Percentiles rank a stretch among this genome's conserved stretches.
phyloP scores from a whole-genome alignment of 371 early-diverging fungal species.

The Mortierella sp. region DNA sequence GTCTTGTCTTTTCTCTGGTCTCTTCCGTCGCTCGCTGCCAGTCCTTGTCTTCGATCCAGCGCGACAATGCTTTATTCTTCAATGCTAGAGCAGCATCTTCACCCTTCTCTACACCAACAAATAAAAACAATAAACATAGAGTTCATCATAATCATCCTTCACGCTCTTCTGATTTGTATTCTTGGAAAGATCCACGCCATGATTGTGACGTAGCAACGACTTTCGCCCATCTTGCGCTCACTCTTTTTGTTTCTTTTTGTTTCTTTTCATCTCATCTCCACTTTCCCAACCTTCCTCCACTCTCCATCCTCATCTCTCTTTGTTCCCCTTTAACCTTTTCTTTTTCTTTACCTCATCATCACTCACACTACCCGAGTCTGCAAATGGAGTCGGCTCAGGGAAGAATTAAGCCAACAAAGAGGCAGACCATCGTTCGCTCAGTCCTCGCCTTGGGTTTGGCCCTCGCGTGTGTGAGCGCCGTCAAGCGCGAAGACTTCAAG shows the following conservation, averaged over 20 bases:
- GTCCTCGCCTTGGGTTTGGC: conserved; percentile 49
- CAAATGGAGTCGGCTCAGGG: conserved; percentile 18
- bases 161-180: not conserved
- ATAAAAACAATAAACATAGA: conserved; percentile 22
- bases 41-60: not conserved
- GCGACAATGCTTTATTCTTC: conserved; percentile 4
- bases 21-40: not conserved
- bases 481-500: conserved; percentile 92
- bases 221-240: not conserved
- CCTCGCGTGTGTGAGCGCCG: conserved; percentile 45
- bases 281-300: not conserved
- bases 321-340: not conserved
- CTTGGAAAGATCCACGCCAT: no score
- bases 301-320: not conserved
- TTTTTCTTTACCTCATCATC: not conserved
- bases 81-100: conserved; percentile 26
- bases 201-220: conserved; percentile 4
- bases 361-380: not conserved
- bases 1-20: conserved; percentile 34
- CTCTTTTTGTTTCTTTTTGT: not conserved
- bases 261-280: conserved; percentile 1
- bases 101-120: conserved; percentile 4
- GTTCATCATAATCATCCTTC: not conserved
- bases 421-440: conserved; percentile 36
- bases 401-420: conserved; percentile 6